Evolutionary conservation across 768 basidiomycete species (phyloP).

Genomic region (Phylloporus sp.): DNA sequence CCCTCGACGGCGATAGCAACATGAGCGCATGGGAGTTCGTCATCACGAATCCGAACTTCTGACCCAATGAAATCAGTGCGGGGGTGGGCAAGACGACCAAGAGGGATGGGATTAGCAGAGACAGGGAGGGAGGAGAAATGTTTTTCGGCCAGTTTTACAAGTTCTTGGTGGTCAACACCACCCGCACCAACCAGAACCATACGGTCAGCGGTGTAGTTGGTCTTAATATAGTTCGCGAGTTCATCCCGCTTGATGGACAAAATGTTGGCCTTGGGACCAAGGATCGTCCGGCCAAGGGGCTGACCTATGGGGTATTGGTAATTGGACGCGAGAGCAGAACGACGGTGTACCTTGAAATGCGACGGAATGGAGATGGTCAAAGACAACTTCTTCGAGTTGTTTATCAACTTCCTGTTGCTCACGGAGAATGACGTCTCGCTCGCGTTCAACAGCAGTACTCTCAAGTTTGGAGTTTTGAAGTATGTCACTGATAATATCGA

Average conservation of each 20-base stretch:
- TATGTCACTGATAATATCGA: constrained; percentile 98
- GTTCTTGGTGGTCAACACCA: constrained; percentile 86
- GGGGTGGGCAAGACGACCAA: constrained; percentile 74
- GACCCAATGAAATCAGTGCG: constrained; percentile 87
- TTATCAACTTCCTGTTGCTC: constrained; percentile 99
- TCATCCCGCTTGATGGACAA: constrained; percentile 91
- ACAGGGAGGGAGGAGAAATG: constrained; percentile 88
- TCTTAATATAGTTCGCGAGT: constrained; percentile 87
- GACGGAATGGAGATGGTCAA: constrained; percentile 95
- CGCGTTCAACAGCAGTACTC: constrained; percentile 80
- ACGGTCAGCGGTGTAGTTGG: constrained; percentile 97
- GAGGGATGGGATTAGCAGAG: constrained; percentile 82
- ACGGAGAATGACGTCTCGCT: constrained; percentile 92
- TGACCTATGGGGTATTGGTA: constrained; percentile 54
- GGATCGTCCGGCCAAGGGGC: constrained; percentile 93
- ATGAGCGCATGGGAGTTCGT: constrained; percentile 84
- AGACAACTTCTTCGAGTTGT: constrained; percentile 96
- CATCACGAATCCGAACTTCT: constrained; percentile 94
- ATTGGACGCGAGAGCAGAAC: constrained; percentile 2
- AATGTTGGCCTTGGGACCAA: constrained; percentile 95
- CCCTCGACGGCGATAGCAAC: constrained; percentile 97
- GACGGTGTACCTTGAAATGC: constrained; percentile 80
- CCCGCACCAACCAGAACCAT: constrained; percentile 99
- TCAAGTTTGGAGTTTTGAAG: constrained; percentile 97
- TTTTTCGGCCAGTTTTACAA: constrained; percentile 93